Evolutionary conservation across 495 filamentous ascomycete genomes (phyloP).

Genomic region (Podospora pseudopauciseta): DNA sequence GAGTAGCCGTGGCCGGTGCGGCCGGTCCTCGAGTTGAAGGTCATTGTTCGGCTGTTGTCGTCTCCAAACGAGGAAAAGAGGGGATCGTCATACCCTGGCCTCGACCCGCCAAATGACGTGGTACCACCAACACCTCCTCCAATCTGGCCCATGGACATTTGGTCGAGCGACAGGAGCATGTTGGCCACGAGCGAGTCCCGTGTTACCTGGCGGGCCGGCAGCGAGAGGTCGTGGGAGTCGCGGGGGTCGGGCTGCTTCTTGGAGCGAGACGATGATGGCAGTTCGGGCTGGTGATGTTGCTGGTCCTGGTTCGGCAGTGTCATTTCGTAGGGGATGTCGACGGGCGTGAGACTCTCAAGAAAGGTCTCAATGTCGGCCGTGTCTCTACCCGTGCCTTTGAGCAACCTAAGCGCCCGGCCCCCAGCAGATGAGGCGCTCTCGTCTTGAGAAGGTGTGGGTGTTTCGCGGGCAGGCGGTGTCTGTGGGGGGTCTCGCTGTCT

Average conservation of each 20-base stretch:
- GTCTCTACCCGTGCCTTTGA: conserved; percentile 18
- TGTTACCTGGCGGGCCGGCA: conserved; percentile 68
- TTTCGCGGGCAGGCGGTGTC: conserved; percentile 20
- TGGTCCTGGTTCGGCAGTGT: conserved; percentile 25
- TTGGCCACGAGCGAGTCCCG: conserved; percentile 88
- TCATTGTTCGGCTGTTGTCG: conserved; percentile 36
- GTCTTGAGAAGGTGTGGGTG: conserved; percentile 21
- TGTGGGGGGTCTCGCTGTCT: conserved; percentile 16
- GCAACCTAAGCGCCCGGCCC: conserved; percentile 28
- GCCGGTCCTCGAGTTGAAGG: conserved; percentile 34
- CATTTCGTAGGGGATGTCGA: conserved; percentile 31
- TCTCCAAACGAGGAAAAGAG: conserved; percentile 21
- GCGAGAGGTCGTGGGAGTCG: conserved; percentile 85
- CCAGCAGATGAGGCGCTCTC: conserved; percentile 9
- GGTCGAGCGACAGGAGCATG: conserved; percentile 85
- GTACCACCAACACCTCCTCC: conserved; percentile 18
- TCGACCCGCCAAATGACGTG: conserved; percentile 18
- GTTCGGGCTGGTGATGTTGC: conserved; percentile 16
- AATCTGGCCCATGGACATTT: conserved; percentile 58
- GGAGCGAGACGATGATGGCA: conserved; percentile 20
- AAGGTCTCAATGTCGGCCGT: conserved; percentile 36
- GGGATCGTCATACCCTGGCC: conserved; percentile 31
- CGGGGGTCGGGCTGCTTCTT: conserved; percentile 31
- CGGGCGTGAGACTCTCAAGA: conserved; percentile 32
- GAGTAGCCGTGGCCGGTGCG: conserved; percentile 65